These are phyloP conservation scores for Fusarium sp. DNA, from an alignment of 2,329 filamentous ascomycete genomes.

Conservation along the genomic window DNA sequence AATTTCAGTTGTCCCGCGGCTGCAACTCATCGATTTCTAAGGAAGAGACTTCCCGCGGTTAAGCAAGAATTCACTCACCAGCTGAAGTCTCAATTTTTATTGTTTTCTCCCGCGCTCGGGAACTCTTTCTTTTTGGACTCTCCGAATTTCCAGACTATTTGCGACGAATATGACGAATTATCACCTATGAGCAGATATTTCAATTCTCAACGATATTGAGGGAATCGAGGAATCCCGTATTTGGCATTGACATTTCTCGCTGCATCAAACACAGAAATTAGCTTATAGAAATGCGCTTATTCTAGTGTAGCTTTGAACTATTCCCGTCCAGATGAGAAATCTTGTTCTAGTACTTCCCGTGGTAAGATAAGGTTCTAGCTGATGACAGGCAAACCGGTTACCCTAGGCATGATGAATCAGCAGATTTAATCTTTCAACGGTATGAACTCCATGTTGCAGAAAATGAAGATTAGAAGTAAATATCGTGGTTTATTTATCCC, in stretches of 20 bases:
- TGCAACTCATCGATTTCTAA: neutral
- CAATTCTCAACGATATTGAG: accelerated
- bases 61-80: neutral
- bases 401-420: neutral
- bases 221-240: accelerated
- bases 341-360: neutral
- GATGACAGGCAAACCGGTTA: neutral
- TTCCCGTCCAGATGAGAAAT: neutral
- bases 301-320: accelerated
- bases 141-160: neutral
- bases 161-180: neutral
- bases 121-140: neutral
- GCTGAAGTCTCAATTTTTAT: neutral
- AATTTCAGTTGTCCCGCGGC: neutral
- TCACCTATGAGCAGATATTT: accelerated
- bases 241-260: accelerated
- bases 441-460: accelerated
- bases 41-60: neutral
- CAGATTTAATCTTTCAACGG: no score
- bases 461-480: neutral
- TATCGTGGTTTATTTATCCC: accelerated
- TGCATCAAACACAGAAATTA: no score
- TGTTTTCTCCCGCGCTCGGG: neutral
- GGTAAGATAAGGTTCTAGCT: neutral
- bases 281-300: neutral